Base-by-base conservation (phyloP, 345 rosid genomes). In the Leavenworthia alabamica region DNA sequence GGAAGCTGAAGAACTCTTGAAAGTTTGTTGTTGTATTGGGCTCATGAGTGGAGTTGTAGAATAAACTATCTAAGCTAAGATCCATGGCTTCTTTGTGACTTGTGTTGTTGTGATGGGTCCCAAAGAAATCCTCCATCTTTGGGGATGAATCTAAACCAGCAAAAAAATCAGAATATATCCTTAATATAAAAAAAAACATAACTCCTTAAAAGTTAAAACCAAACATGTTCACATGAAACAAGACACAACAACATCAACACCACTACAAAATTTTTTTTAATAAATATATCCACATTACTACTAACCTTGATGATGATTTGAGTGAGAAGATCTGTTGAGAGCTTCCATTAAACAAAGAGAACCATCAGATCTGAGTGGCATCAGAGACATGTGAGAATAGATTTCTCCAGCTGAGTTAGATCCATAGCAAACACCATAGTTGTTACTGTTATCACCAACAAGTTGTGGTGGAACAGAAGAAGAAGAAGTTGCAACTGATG, bases 311-410 rank as follows among this genome's bases (percentile, higher is more conserved):
- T 75, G 74, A 5, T 86, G 95, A 16, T 14, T 59, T 3, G 67
- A 45, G 53, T 64, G 70, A 57, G 70, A 64, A 49, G 98, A 78
- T 73, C 92, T 78, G 78, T 75, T 67, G 51, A 82, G 83, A 56
- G 91, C 86, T 80, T 89, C 97, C 93, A 86, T 83, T 11, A 83
- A 64, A 74, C 96, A 93, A 67, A 86, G 94, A 51, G 99, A 93
- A 8, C 97, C 99, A 49, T 93, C 96, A 63, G 99, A 89, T 77
- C 80, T 85, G 49, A 93, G 82, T 19, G 99, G 97, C 96, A 93
- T 89, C 4, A 75, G 78, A 19, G 94, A 79, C 71, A 83, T 62
- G 31, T 84, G 78, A 44, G 89, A 80, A 60, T 74, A 85, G 24
- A 75, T 53, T 22, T 65, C 80, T 17, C 75, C 62, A 37, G 68